phyloP scores from a whole-genome alignment of 2,329 filamentous ascomycete genomes.

The Ceratocystis colombiana region DNA sequence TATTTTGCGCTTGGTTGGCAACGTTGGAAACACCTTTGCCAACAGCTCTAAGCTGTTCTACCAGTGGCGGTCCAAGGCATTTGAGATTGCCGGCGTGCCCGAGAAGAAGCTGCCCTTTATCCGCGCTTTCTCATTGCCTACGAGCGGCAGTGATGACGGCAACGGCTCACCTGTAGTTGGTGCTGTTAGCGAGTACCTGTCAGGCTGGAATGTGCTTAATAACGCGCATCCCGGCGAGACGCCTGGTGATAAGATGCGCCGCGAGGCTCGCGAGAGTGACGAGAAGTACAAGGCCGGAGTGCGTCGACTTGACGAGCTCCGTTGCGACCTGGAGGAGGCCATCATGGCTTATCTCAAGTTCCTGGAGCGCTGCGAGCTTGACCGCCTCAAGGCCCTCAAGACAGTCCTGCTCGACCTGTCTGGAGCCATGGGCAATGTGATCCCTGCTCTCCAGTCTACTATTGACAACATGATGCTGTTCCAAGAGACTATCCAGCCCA shows the following conservation, averaged over 20 bases:
- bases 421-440: constrained; percentile 93
- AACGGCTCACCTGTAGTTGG: constrained; percentile 72
- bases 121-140: constrained; percentile 63
- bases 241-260: constrained; percentile 69
- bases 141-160: constrained; percentile 44
- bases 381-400: constrained; percentile 95
- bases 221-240: constrained; percentile 68
- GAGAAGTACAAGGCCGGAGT: constrained; percentile 86
- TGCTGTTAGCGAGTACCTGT: constrained; percentile 77
- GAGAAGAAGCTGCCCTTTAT: constrained; percentile 70
- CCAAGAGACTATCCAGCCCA: constrained; percentile 94
- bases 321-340: constrained; percentile 90
- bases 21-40: constrained; percentile 88
- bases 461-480: constrained; percentile 99
- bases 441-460: constrained; percentile 86
- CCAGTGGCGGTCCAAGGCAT: constrained; percentile 89
- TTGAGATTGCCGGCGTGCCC: constrained; percentile 74
- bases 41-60: constrained; percentile 98
- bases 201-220: constrained; percentile 76
- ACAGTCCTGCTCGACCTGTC: constrained; percentile 96
- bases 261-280: constrained; percentile 82
- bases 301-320: constrained; percentile 74
- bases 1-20: constrained; percentile 81
- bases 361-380: constrained; percentile 92
- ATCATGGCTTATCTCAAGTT: constrained; percentile 90